Conservation (phyloP, 2,329 filamentous ascomycete species). For the Colletotrichum sp. region DNA sequence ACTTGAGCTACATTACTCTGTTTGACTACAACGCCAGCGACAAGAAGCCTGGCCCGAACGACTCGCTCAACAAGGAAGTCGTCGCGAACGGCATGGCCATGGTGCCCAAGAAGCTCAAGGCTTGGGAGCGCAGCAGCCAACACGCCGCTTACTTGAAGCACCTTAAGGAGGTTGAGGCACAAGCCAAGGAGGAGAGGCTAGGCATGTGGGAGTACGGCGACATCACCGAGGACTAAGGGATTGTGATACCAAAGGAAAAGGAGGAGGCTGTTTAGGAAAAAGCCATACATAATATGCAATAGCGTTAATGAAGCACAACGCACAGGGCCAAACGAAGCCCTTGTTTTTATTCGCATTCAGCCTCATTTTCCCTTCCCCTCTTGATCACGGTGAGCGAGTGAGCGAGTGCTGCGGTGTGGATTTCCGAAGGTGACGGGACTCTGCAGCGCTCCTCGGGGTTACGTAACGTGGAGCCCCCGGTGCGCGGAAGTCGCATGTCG, state of each 20-base stretch:
- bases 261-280: neutral
- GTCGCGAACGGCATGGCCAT: constrained; percentile 84
- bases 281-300: constrained; percentile 6
- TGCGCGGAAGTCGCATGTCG: neutral
- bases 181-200: constrained; percentile 79
- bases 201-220: constrained; percentile 99
- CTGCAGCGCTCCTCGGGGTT: neutral
- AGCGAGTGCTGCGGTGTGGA: neutral
- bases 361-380: neutral
- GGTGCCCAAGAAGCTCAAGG: constrained; percentile 90
- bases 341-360: neutral
- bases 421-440: neutral
- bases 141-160: constrained; percentile 74
- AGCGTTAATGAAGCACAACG: constrained; percentile 14
- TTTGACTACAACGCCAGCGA: constrained; percentile 75
- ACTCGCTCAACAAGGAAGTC: constrained; percentile 90
- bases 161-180: constrained; percentile 74
- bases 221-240: constrained; percentile 79
- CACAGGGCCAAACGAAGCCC: neutral
- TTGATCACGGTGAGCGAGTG: neutral
- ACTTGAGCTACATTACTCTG: constrained; percentile 83
- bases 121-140: constrained; percentile 79
- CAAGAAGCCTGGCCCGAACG: constrained; percentile 61
- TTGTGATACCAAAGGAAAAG: neutral
- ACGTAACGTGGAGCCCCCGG: neutral